These are phyloP conservation scores for Domatiomyces globalis DNA, from an alignment of 2,329 filamentous ascomycete genomes.

Conservation along the genomic window DNA sequence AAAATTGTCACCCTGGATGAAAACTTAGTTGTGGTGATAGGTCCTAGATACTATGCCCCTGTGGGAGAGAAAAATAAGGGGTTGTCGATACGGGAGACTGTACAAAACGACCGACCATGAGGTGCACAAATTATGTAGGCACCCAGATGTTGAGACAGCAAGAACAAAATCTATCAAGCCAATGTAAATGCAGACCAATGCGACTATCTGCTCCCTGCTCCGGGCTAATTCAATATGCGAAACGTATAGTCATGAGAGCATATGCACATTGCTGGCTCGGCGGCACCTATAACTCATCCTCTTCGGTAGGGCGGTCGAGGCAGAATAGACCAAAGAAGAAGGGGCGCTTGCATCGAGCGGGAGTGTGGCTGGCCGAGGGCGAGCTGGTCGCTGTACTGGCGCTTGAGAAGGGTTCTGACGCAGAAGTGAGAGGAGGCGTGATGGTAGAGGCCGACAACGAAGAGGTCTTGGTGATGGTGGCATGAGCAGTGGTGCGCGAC, in stretches of 20 bases:
- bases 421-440: constrained; percentile 25
- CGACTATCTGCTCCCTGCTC: not conserved
- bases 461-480: constrained; percentile 28
- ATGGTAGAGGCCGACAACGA: constrained; percentile 44
- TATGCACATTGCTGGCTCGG: too few species aligned
- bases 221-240: not conserved
- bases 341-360: constrained; percentile 15
- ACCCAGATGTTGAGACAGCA: not conserved
- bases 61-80: too few species aligned
- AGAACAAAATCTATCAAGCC: not conserved
- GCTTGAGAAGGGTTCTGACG: constrained; percentile 4
- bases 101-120: too few species aligned
- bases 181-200: not conserved
- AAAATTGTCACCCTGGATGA: too few species aligned
- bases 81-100: too few species aligned
- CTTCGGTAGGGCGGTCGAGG: constrained; percentile 5
- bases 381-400: constrained; percentile 18
- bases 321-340: constrained; percentile 21
- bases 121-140: too few species aligned
- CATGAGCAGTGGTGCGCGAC: constrained; percentile 7
- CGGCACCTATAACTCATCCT: not conserved
- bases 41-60: too few species aligned
- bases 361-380: constrained; percentile 14
- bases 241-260: not conserved
- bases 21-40: too few species aligned